phyloP scores from a whole-genome alignment of 495 filamentous ascomycete species.

The Penicillium simplicissimum region DNA sequence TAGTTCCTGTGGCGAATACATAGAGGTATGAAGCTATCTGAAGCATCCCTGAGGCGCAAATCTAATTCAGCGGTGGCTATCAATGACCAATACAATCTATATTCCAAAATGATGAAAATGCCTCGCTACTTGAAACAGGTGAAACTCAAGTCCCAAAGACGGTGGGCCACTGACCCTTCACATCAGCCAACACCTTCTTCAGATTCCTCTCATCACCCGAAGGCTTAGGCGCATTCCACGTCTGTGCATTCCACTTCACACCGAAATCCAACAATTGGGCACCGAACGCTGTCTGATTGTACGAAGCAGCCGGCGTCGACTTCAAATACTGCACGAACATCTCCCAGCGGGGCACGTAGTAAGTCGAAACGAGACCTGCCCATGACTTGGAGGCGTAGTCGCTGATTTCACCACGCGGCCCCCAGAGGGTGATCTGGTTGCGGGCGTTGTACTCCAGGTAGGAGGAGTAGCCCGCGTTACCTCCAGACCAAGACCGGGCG shows the following conservation, averaged over 20 bases:
- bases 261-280: background rate
- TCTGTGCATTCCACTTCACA: background rate
- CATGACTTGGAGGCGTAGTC: background rate
- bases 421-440: background rate
- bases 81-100: background rate
- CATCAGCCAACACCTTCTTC: background rate
- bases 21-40: no score
- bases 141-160: background rate
- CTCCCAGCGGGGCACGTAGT: background rate
- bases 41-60: no score
- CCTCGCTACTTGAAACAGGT: background rate
- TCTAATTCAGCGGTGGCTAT: no score
- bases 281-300: background rate
- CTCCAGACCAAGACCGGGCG: background rate
- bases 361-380: background rate
- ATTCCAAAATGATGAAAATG: background rate
- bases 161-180: background rate
- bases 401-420: background rate
- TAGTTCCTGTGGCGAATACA: no score
- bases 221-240: background rate
- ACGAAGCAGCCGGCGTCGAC: background rate
- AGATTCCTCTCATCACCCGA: background rate
- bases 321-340: background rate
- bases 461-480: background rate
- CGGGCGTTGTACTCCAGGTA: background rate